phyloP scores from a whole-genome alignment of 345 rosid species.

The Eucalyptus decipiens region DNA sequence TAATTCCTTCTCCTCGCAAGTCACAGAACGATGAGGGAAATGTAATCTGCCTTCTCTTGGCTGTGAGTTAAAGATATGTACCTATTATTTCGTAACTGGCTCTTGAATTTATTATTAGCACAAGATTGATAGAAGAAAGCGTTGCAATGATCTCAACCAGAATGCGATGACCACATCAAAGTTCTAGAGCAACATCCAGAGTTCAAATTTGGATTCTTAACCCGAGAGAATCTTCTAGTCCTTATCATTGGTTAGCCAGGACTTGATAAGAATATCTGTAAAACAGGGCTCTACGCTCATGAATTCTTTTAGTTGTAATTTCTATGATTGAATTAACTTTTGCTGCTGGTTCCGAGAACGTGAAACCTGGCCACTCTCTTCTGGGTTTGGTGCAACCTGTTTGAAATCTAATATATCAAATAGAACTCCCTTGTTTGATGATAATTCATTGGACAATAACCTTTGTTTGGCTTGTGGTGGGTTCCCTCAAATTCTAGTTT shows the following conservation, averaged over 20 bases:
- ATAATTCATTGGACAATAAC: not conserved
- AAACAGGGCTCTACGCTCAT: not conserved
- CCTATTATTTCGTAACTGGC: not conserved
- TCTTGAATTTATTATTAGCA: not conserved
- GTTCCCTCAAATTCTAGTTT: not conserved
- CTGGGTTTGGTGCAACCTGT: not conserved
- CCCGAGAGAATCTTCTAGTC: not conserved
- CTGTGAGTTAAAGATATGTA: not conserved
- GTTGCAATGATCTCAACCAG: not conserved
- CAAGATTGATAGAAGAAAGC: not conserved
- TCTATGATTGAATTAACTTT: not conserved
- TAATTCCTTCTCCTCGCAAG: not conserved
- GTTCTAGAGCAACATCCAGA: not conserved
- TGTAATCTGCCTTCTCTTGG: not conserved
- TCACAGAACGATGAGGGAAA: not conserved
- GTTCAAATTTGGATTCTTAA: not conserved
- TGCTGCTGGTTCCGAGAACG: not conserved
- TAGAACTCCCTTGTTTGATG: not conserved
- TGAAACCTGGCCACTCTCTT: not conserved
- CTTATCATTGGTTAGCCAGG: not conserved
- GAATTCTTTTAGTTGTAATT: not conserved
- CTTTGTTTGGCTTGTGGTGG: not conserved
- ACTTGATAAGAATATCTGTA: not conserved
- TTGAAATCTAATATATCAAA: not conserved
- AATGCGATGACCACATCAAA: not conserved